Percentiles rank a stretch among this genome's conserved stretches.
phyloP scores from a whole-genome alignment of 2,329 filamentous ascomycete species.

The Cercospora berteroae region DNA sequence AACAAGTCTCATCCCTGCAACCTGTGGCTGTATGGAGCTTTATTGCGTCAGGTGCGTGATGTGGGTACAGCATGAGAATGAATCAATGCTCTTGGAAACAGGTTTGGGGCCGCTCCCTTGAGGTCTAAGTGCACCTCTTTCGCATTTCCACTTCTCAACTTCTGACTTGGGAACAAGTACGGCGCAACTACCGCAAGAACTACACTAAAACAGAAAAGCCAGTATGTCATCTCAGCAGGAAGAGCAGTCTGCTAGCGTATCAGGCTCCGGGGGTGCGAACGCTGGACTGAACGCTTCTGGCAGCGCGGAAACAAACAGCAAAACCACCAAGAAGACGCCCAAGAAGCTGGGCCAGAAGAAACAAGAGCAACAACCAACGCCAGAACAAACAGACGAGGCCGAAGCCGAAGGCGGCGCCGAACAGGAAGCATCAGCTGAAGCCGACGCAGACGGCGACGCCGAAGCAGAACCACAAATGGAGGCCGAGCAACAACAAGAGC shows the following conservation, averaged over 20 bases:
- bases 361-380: constrained; percentile 49
- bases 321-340: constrained; percentile 46
- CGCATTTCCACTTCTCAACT: constrained; percentile 6
- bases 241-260: constrained; percentile 24
- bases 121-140: constrained; percentile 18
- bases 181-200: neutral
- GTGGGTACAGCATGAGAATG: constrained; percentile 21
- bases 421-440: constrained; percentile 35
- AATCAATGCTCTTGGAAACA: constrained; percentile 24
- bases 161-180: neutral
- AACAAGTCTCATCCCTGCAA: constrained; percentile 22
- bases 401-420: constrained; percentile 43
- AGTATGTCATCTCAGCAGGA: constrained; percentile 29
- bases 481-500: constrained; percentile 44
- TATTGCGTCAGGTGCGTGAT: constrained; percentile 27
- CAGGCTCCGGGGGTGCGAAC: constrained; percentile 31
- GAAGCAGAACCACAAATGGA: constrained; percentile 43
- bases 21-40: constrained; percentile 26
- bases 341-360: constrained; percentile 51
- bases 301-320: constrained; percentile 38
- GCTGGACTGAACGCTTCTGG: constrained; percentile 34
- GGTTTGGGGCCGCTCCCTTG: constrained; percentile 24
- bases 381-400: constrained; percentile 45
- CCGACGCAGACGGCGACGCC: constrained; percentile 42
- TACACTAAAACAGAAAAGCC: constrained; percentile 8